Conservation (phyloP, 2,329 filamentous ascomycete species). For the Geosmithia morbida region DNA sequence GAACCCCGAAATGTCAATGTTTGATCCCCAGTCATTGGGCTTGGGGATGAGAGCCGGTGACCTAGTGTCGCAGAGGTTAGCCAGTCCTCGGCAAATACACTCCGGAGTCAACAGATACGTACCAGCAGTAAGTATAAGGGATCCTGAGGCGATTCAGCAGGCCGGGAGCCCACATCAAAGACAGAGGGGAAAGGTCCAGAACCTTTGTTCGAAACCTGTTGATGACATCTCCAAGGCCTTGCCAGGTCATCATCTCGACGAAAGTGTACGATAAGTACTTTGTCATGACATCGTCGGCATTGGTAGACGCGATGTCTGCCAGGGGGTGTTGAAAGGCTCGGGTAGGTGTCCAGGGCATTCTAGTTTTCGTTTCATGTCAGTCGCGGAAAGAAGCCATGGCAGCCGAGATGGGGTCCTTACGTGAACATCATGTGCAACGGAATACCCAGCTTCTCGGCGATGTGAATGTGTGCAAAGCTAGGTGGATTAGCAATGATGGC, state of each 20-base stretch:
- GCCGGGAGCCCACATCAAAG: conserved; percentile 69
- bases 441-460: conserved; percentile 61
- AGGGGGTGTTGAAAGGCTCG: conserved; percentile 76
- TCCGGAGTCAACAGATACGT: conserved; percentile 3
- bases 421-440: conserved; percentile 84
- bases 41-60: conserved; percentile 68
- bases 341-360: conserved; percentile 84
- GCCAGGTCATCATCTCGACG: conserved; percentile 88
- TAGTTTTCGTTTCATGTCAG: conserved; percentile 18
- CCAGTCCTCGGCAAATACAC: not conserved
- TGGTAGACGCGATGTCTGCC: conserved; percentile 64
- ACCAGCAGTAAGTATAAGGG: conserved; percentile 86
- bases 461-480: conserved; percentile 62
- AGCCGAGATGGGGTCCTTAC: conserved; percentile 27
- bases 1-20: conserved; percentile 64
- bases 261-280: conserved; percentile 76
- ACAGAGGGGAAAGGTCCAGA: conserved; percentile 63
- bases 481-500: conserved; percentile 69
- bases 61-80: conserved; percentile 8
- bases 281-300: conserved; percentile 60
- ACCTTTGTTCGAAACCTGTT: conserved; percentile 69
- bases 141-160: conserved; percentile 62
- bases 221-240: conserved; percentile 80
- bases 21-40: conserved; percentile 58
- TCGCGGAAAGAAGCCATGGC: not conserved